Conservation (phyloP, 208 protist genomes). For the Borovskyia barvae region DNA sequence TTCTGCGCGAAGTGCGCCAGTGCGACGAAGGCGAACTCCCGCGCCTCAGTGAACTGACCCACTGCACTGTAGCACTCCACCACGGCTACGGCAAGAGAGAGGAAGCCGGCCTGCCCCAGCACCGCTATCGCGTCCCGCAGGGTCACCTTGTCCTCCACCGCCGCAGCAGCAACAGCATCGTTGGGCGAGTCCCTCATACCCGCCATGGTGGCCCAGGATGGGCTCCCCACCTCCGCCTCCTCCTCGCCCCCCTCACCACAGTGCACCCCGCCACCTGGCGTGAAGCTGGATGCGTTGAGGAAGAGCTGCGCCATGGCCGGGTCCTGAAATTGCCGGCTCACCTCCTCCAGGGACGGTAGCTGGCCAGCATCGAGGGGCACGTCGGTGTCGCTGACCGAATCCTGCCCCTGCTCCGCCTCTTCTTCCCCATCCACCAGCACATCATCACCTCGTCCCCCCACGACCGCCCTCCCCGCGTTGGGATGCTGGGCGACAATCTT, state of each 20-base stretch:
- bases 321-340: slow-evolving; percentile 77
- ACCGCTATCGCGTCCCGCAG: slow-evolving; percentile 60
- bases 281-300: slow-evolving; percentile 61
- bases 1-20: slow-evolving; percentile 48
- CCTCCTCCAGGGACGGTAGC: slow-evolving; percentile 79
- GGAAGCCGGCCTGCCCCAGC: slow-evolving; percentile 57
- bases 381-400: no score
- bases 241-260: slow-evolving; percentile 1
- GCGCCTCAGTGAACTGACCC: slow-evolving; percentile 84
- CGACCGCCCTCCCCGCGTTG: neutral
- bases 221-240: neutral
- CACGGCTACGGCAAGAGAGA: slow-evolving; percentile 70
- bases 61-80: slow-evolving; percentile 83
- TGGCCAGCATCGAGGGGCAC: no score
- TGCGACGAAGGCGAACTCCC: slow-evolving; percentile 85
- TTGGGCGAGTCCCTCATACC: slow-evolving; percentile 7
- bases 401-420: slow-evolving; percentile 6
- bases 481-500: neutral
- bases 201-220: slow-evolving; percentile 9
- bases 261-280: slow-evolving; percentile 19
- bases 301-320: slow-evolving; percentile 82
- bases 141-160: slow-evolving; percentile 53
- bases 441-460: neutral
- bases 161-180: slow-evolving; percentile 2
- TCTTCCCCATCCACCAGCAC: slow-evolving; percentile 7